Conservation (phyloP, 352 stramenopile species). For the Elongisporangium senticosum region DNA sequence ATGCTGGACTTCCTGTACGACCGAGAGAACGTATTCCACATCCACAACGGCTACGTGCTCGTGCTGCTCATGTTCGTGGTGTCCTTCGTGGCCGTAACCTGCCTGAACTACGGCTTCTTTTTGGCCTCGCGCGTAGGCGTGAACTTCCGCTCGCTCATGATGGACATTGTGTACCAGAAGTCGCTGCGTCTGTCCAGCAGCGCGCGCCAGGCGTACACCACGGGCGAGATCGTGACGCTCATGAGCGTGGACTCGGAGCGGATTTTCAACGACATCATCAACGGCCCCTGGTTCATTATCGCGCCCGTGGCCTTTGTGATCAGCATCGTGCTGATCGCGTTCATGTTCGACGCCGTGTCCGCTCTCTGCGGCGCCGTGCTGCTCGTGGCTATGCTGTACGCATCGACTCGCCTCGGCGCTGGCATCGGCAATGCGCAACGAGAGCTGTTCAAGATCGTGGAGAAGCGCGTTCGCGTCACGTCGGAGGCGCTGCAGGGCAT, state of each 20-base stretch:
- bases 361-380: conserved; percentile 12
- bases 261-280: conserved; percentile 25
- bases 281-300: conserved; percentile 23
- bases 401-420: conserved; percentile 10
- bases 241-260: conserved; percentile 40
- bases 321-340: conserved; percentile 19
- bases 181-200: conserved; percentile 54
- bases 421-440: conserved; percentile 16
- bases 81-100: conserved; percentile 19
- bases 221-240: conserved; percentile 35
- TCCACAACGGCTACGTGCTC: conserved; percentile 18
- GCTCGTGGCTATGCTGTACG: conserved; percentile 15
- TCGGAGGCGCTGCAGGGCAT: conserved; percentile 90
- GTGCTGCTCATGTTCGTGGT: conserved; percentile 14
- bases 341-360: conserved; percentile 17
- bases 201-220: conserved; percentile 27
- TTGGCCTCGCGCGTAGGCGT: conserved; percentile 24
- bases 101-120: conserved; percentile 35
- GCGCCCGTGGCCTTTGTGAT: conserved; percentile 17
- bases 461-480: conserved; percentile 88
- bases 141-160: conserved; percentile 31
- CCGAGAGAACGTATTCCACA: conserved; percentile 17
- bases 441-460: conserved; percentile 24
- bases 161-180: conserved; percentile 38
- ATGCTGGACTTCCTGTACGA: conserved; percentile 24